phyloP scores from a whole-genome alignment of 2,329 filamentous ascomycete genomes.

The Colletotrichum noveboracense region DNA sequence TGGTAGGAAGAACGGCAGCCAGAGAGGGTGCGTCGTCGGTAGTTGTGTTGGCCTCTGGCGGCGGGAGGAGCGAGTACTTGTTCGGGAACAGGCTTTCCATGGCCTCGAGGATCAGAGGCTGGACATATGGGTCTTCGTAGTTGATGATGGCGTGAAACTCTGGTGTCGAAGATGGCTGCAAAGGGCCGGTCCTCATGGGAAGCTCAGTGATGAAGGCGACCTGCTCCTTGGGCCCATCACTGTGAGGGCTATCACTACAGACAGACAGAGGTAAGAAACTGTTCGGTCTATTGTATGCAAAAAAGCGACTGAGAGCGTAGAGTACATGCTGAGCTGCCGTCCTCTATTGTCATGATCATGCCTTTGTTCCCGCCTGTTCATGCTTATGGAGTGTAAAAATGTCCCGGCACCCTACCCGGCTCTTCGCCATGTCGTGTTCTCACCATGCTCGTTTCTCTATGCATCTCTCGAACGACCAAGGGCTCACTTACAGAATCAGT shows the following conservation, averaged over 20 bases:
- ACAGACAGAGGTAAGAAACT: conserved; percentile 7
- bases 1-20: conserved; percentile 35
- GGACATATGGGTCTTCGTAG: conserved; percentile 89
- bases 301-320: conserved; percentile 6
- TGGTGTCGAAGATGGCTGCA: conserved; percentile 25
- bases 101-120: conserved; percentile 81
- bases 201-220: conserved; percentile 1
- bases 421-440: conserved; percentile 8
- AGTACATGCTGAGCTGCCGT: conserved; percentile 16
- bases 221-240: background rate
- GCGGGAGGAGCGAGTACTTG: conserved; percentile 54
- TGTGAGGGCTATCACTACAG: conserved; percentile 5
- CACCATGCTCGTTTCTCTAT: background rate
- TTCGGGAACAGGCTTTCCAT: conserved; percentile 66
- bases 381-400: background rate
- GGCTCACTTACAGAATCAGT: conserved; percentile 79
- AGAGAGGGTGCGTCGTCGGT: conserved; percentile 40
- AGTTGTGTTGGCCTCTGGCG: conserved; percentile 46
- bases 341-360: conserved; percentile 3
- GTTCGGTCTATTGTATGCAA: conserved; percentile 2
- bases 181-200: background rate
- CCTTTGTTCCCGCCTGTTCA: background rate
- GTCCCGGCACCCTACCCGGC: conserved; percentile 11
- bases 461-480: conserved; percentile 24
- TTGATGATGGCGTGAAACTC: conserved; percentile 71